phyloP scores from a whole-genome alignment of 2,329 filamentous ascomycete species.

The Fusarium virguliforme region DNA sequence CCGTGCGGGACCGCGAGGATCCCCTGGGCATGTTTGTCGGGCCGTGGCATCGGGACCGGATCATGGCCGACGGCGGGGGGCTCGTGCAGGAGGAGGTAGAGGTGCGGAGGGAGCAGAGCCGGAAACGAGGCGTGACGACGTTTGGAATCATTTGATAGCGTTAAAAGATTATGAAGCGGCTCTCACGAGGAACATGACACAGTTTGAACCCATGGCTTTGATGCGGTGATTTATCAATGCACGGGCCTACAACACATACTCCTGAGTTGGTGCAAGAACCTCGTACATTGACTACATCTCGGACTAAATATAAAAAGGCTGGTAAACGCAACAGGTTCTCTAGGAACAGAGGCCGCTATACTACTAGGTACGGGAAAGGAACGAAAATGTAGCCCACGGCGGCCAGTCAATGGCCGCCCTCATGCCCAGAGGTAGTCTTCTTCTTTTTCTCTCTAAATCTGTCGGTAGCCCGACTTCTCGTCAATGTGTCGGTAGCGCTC shows the following conservation, averaged over 20 bases:
- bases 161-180: slow-evolving; percentile 23
- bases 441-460: slow-evolving; percentile 58
- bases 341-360: slow-evolving; percentile 13
- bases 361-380: slow-evolving; percentile 24
- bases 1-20: slow-evolving; percentile 79
- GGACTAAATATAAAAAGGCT: slow-evolving; percentile 28
- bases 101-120: slow-evolving; percentile 47
- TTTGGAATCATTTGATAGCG: slow-evolving; percentile 45
- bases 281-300: slow-evolving; percentile 35
- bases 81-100: slow-evolving; percentile 60
- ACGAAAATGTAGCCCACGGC: slow-evolving; percentile 5
- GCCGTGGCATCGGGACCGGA: slow-evolving; percentile 85
- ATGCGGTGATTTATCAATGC: background rate
- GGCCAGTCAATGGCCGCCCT: slow-evolving; percentile 30
- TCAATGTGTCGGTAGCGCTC: slow-evolving; percentile 86
- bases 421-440: background rate
- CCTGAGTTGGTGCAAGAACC: slow-evolving; percentile 22
- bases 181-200: slow-evolving; percentile 16
- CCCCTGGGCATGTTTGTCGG: slow-evolving; percentile 91
- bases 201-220: slow-evolving; percentile 11
- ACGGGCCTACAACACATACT: background rate
- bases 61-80: slow-evolving; percentile 63
- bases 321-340: slow-evolving; percentile 21
- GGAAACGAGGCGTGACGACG: slow-evolving; percentile 49
- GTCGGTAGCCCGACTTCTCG: slow-evolving; percentile 77